Conservation (phyloP, 129 eudicot species). For the Tagetes patula region DNA sequence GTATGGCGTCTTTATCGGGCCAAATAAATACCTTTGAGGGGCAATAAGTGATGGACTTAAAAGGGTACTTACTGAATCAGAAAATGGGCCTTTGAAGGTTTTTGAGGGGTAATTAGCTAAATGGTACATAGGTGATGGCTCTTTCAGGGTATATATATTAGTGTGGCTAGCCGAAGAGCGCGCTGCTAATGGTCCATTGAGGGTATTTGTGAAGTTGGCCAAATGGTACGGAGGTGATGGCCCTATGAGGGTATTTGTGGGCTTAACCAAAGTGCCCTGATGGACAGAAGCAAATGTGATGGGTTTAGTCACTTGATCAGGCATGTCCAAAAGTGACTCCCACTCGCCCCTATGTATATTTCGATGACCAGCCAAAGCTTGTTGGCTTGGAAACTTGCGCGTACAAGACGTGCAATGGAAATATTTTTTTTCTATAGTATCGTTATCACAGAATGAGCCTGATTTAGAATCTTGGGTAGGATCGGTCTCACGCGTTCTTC, state of each 20-base stretch:
- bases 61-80: constrained; percentile 7
- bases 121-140: not conserved
- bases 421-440: not conserved
- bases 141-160: no score
- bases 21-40: not conserved
- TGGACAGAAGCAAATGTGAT: not conserved
- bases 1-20: not conserved
- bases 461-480: constrained; percentile 15
- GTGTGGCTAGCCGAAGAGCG: constrained; percentile 6
- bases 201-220: not conserved
- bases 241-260: not conserved
- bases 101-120: not conserved
- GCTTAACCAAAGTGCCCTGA: constrained; percentile 3
- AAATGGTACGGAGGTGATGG: not conserved
- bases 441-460: constrained; percentile 13
- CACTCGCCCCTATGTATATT: constrained; percentile 29
- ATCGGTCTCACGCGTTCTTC: constrained; percentile 1
- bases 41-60: constrained; percentile 9
- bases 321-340: not conserved
- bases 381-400: constrained; percentile 27
- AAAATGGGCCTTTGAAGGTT: not conserved
- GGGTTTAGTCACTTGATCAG: constrained; percentile 4
- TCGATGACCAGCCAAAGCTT: constrained; percentile 34
- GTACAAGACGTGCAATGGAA: constrained; percentile 23
- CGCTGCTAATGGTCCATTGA: not conserved